Evolutionary conservation across 129 eudicot genomes (phyloP), one percentile per base, ranked within the genome.

Genomic region (Helianthus annuus): DNA sequence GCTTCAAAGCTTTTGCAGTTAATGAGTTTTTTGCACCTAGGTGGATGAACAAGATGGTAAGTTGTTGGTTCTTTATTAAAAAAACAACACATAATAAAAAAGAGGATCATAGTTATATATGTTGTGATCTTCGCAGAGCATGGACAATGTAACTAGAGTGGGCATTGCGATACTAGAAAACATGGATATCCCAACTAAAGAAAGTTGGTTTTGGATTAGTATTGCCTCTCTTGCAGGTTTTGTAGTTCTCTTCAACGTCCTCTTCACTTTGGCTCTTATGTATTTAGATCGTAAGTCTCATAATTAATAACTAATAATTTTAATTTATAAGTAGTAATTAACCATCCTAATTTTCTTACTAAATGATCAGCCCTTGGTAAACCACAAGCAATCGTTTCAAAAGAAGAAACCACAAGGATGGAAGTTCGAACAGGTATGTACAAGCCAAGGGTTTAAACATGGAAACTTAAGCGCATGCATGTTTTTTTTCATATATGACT

Each of bases 11-110:
- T 29, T 36, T 82, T 46, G 48, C 83, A 6, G 32, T 80, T 7
- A 85, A 85, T 58, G 87, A 85, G 83, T 82, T 85, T 78, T 64
- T 42, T 59, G 76, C 87, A 24, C 81, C 83, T 10, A 83, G 87
- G 55, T 85, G 90, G 90, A 85, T 64, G 83, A 73, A 80, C 76
- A 85, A 73, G 71, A 38, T 65, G 81, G 90, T 82, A 76, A 24
- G 53, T 49, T 60, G 4, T 32, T 27, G 5, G 22, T 52, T 48
- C 11, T 45, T 45, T 45, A 61, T 62, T 24, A 32, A 17, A 48
- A 60, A 4, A 24, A 22, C 12, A 48, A 3, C 19, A 56, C 57
- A 40, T 9, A 4, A 38, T 13, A n/a, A 36, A 13, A 14, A 12
- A 32, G 0, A 52, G 32, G 14, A 12, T 32, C 36, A 60, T 40